Evolutionary conservation across 192 early-diverging fungal species (phyloP).

Genomic region (Rhizoclosmatium globosum): DNA sequence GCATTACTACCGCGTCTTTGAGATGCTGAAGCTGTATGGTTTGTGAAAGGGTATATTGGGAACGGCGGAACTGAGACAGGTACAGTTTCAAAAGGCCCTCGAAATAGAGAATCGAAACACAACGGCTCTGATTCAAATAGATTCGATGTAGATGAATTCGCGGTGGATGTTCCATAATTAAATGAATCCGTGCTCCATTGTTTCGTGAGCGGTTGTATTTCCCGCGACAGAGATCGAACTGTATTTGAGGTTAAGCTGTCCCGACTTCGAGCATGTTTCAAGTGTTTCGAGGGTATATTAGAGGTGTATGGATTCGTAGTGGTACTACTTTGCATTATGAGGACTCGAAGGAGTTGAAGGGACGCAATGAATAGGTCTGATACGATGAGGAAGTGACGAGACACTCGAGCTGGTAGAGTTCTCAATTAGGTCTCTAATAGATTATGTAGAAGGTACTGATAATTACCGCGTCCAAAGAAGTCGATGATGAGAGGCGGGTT

Average conservation of each 20-base stretch:
- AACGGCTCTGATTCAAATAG: not conserved
- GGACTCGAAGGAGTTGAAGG: not conserved
- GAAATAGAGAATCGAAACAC: not conserved
- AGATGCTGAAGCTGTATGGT: not conserved
- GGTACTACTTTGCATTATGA: too few species aligned
- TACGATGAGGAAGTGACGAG: too few species aligned
- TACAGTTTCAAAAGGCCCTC: not conserved
- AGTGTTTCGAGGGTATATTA: conserved; percentile 1
- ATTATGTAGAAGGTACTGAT: too few species aligned
- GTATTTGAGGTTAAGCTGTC: not conserved
- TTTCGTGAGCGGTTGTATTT: not conserved
- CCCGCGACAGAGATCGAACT: not conserved
- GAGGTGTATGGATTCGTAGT: too few species aligned
- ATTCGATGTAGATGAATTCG: not conserved
- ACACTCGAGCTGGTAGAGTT: too few species aligned
- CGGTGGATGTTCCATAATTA: too few species aligned
- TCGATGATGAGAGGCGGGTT: conserved; percentile 21
- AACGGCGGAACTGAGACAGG: not conserved
- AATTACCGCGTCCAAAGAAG: conserved; percentile 40
- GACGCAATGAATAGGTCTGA: too few species aligned
- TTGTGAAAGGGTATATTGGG: not conserved
- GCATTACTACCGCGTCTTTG: not conserved
- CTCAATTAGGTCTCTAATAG: too few species aligned
- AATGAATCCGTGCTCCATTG: not conserved
- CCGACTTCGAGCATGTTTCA: not conserved